These are phyloP conservation scores for Mycosphaerella arachidis DNA, from an alignment of 2,329 filamentous ascomycete genomes.

Conservation along the genomic window DNA sequence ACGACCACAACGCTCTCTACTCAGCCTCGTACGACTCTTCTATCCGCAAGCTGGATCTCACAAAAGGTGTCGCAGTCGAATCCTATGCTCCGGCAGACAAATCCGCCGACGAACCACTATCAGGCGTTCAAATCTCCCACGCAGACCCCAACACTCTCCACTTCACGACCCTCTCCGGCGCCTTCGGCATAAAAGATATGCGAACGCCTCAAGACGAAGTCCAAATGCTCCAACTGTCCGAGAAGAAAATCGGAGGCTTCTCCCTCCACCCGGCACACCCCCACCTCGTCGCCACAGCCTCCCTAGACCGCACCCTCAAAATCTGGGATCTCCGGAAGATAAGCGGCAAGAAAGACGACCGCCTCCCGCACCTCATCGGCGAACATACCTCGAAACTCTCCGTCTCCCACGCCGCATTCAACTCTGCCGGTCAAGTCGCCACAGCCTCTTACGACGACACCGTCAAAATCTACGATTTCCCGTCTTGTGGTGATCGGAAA, in stretches of 20 bases:
- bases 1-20: constrained; percentile 70
- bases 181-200: constrained; percentile 75
- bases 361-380: constrained; percentile 66
- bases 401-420: constrained; percentile 91
- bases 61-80: constrained; percentile 73
- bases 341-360: constrained; percentile 52
- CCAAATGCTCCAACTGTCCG: constrained; percentile 70
- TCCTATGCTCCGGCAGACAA: constrained; percentile 70
- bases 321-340: constrained; percentile 90
- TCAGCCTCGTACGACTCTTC: constrained; percentile 91
- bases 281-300: constrained; percentile 82
- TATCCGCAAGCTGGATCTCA: constrained; percentile 79
- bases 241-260: constrained; percentile 96
- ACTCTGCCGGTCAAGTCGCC: constrained; percentile 75
- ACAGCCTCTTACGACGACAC: constrained; percentile 95
- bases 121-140: constrained; percentile 72
- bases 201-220: constrained; percentile 55
- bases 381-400: constrained; percentile 79
- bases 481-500: constrained; percentile 41
- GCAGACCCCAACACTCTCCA: constrained; percentile 69
- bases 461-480: constrained; percentile 84
- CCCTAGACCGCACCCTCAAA: constrained; percentile 80
- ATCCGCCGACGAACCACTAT: constrained; percentile 71
- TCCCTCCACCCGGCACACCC: constrained; percentile 73
- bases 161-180: constrained; percentile 81